Conservation (phyloP, 1,284 basidiomycete genomes). For the Erythrobasidium hasegawianum region DNA sequence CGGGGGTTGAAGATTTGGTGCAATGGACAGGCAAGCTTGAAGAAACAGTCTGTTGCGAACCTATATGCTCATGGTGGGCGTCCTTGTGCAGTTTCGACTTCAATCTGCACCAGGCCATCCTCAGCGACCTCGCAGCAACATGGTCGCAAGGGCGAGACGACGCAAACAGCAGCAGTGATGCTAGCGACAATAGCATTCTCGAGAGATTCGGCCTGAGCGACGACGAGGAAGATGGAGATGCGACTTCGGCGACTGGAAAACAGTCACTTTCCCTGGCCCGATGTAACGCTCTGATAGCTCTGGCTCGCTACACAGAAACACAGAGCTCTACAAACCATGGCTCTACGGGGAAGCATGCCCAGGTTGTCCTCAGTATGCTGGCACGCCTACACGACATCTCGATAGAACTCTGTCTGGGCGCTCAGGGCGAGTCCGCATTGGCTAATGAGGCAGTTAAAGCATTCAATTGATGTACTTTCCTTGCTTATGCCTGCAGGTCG, state of each 20-base stretch:
- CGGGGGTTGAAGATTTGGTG: not conserved
- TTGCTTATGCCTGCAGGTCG: slow-evolving; percentile 1
- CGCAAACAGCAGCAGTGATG: slow-evolving; percentile 39
- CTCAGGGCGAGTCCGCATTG: slow-evolving; percentile 30
- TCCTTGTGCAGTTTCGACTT: slow-evolving; percentile 50
- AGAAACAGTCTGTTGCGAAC: no score
- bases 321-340: not conserved
- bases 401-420: slow-evolving; percentile 65
- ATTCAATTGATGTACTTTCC: slow-evolving; percentile 7
- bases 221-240: slow-evolving; percentile 46
- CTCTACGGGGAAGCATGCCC: not conserved
- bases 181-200: slow-evolving; percentile 25
- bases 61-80: not conserved
- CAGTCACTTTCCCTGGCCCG: slow-evolving; percentile 41
- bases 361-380: slow-evolving; percentile 52
- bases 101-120: slow-evolving; percentile 73
- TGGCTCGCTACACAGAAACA: slow-evolving; percentile 37
- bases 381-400: slow-evolving; percentile 66
- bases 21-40: slow-evolving; percentile 11
- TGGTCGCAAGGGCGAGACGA: slow-evolving; percentile 28
- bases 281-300: slow-evolving; percentile 42
- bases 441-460: not conserved
- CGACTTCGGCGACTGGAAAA: slow-evolving; percentile 50
- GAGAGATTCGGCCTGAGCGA: slow-evolving; percentile 28
- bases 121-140: slow-evolving; percentile 69